Evolutionary conservation across 2,329 filamentous ascomycete species (phyloP), one percentile per base, ranked within the genome.

Genomic region (Neofusicoccum laricinum): DNA sequence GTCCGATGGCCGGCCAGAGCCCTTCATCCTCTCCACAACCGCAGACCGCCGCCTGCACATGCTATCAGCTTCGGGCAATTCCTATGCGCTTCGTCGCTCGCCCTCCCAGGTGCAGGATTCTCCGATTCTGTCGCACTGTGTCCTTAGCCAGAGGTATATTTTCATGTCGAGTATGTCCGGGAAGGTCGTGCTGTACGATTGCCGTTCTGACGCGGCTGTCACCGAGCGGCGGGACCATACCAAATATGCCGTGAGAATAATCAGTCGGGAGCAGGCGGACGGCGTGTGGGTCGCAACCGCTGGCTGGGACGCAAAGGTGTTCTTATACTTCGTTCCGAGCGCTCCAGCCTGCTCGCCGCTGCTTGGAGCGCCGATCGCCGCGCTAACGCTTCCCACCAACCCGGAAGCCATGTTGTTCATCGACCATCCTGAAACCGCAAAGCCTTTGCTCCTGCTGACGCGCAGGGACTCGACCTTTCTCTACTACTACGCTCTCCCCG

Each of bases 151-250:
- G n/a, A 76, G 76, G 3, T 80, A 80, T 68, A 67, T 86, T 14
- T 71, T 87, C n/a, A 77, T 82, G 58, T 80, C 82, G 17, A 84
- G 81, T 49, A 88, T 88, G 86, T 87, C 85, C 10, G 86, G 86
- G 4, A 81, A 83, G 62, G 69, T 88, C 4, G 70, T 81, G 34
- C 73, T 87, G 1, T 82, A 82, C 66, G 73, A 81, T 65, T 73
- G 76, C 14, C 62, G 63, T n/a, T 67, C 68, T 30, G 76, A 78
- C 15, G 69, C 73, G 25, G 68, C 81, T 1, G 64, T 85, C 15
- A 80, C 82, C 32, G 77, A 77, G 64, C 78, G 85, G 50, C 82
- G 80, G 64, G 85, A 88, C 67, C 86, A 88, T 68, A 71, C 75
- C 21, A 88, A 88, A 69, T 88, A 87, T 71, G 78, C 82, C 7